Evolutionary conservation across 352 stramenopile genomes (phyloP).

Genomic region (Phytopythium kandeliae): DNA sequence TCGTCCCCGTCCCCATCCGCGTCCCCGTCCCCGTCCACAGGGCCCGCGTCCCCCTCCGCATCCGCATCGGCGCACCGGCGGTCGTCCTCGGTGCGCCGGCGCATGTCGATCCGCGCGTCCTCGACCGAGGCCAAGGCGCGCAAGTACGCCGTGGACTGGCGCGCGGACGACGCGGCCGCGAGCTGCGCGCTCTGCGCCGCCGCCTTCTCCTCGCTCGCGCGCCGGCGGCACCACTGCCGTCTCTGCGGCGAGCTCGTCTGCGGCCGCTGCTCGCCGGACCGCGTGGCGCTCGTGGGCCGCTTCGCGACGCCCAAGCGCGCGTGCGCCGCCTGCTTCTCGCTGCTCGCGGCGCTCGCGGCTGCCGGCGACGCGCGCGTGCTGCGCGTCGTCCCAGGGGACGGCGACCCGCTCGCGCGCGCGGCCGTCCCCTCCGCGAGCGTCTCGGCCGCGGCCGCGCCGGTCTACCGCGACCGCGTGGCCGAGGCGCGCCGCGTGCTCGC

Average conservation of each 20-base stretch:
- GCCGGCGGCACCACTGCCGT: constrained; percentile 73
- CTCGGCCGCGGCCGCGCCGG: no score
- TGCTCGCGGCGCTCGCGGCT: constrained; percentile 52
- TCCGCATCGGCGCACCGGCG: constrained; percentile 10
- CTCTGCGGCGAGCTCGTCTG: constrained; percentile 77
- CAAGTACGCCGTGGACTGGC: constrained; percentile 77
- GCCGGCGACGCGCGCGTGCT: constrained; percentile 34
- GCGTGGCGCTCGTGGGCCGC: constrained; percentile 38
- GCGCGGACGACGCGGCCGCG: constrained; percentile 40
- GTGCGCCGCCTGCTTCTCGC: constrained; percentile 52
- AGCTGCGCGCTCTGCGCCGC: constrained; percentile 69
- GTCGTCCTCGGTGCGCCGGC: constrained; percentile 22
- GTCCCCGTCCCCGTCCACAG: neutral
- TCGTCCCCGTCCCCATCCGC: neutral
- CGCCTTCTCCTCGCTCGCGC: constrained; percentile 68
- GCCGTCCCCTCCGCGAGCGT: no score
- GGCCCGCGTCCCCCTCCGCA: constrained; percentile 5
- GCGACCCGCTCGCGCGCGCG: neutral
- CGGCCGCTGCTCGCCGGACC: constrained; percentile 60
- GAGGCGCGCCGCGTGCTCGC: constrained; percentile 71
- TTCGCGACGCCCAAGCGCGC: constrained; percentile 51
- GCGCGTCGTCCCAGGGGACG: constrained; percentile 11
- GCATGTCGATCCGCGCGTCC: constrained; percentile 13
- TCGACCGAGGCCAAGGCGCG: constrained; percentile 17
- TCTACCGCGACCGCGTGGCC: constrained; percentile 49